Base-by-base conservation (phyloP, 495 filamentous ascomycete species). In the Penicillium roqueforti region DNA sequence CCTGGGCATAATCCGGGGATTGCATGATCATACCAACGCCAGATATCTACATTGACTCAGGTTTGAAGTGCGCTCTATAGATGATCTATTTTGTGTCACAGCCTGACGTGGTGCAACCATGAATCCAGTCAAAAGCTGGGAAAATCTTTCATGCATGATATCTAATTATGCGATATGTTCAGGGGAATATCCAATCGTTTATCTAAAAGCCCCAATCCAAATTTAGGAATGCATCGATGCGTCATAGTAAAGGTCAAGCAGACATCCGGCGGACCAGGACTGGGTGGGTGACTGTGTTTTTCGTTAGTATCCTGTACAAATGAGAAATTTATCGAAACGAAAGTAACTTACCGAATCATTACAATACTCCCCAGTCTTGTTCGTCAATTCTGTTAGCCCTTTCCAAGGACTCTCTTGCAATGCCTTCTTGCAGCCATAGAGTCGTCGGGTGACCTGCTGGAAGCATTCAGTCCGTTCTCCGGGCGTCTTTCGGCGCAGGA, bases 201-300 rank as follows among this genome's bases (percentile, higher is more conserved):
- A 31, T 18, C 31, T 28, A 49, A 58, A 37, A 18, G 37, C 29
- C 10, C 18, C 31, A 55, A 26, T n/a, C 4, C 0, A 32, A 20
- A 49, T 43, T 41, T 58, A 72, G 6, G 63, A 54, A 57, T 68
- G 59, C 42, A 63, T 64, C 9, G 75, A 82, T 36, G 91, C 91
- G 68, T 98, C 93, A 69, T 95, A 89, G 66, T 93, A 97, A 40
- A 99, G 64, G 70, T 99, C 93, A 61, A 99, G 87, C 59, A 97
- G 71, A 65, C 93, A 97, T 8, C 89, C 86, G 0, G 95, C 85
- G 19, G 90, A 95, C 93, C 93, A 99, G 9, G 92, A 86, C 66
- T 99, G 93, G 2, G 92, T 96, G 14, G 93, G 93, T 26, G 85
- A 92, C 85, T 89, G 53, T 47, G 28, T 45, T 23, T 32, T 22